Percentiles rank a stretch among this genome's conserved stretches.
phyloP scores from a whole-genome alignment of 305 asterid genomes.

The Fraxinus latifolia region DNA sequence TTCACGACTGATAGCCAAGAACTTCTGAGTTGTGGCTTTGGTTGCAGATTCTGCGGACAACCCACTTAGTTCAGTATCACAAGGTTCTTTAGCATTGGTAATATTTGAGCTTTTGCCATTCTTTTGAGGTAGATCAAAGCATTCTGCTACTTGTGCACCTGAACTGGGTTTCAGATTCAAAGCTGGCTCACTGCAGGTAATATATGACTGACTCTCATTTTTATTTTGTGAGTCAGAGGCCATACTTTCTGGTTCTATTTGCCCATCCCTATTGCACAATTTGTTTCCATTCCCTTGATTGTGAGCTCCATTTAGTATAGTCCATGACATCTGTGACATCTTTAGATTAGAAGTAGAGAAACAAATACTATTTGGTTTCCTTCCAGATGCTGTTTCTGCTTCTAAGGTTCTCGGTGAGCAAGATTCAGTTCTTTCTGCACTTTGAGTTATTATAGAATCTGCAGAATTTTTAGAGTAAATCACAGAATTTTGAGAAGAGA shows the following conservation, averaged over 20 bases:
- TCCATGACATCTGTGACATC: background rate
- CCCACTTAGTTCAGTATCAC: slow-evolving; percentile 52
- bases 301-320: slow-evolving; percentile 9
- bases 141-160: slow-evolving; percentile 18
- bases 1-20: slow-evolving; percentile 24
- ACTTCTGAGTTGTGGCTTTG: slow-evolving; percentile 41
- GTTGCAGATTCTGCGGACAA: slow-evolving; percentile 63
- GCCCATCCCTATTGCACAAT: background rate
- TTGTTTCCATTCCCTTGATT: background rate
- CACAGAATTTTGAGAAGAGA: slow-evolving; percentile 68
- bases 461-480: slow-evolving; percentile 61
- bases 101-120: slow-evolving; percentile 24
- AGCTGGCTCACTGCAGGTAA: background rate
- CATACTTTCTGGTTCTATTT: background rate
- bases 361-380: background rate
- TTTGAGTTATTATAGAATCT: slow-evolving; percentile 45
- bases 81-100: slow-evolving; percentile 37
- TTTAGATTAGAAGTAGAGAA: background rate
- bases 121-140: slow-evolving; percentile 27
- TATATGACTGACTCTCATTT: background rate
- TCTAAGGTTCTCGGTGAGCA: slow-evolving; percentile 44
- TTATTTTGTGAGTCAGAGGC: background rate
- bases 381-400: slow-evolving; percentile 34
- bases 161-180: background rate
- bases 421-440: slow-evolving; percentile 48